phyloP scores from a whole-genome alignment of 2,329 filamentous ascomycete genomes.

The Cordyceps cicadae region DNA sequence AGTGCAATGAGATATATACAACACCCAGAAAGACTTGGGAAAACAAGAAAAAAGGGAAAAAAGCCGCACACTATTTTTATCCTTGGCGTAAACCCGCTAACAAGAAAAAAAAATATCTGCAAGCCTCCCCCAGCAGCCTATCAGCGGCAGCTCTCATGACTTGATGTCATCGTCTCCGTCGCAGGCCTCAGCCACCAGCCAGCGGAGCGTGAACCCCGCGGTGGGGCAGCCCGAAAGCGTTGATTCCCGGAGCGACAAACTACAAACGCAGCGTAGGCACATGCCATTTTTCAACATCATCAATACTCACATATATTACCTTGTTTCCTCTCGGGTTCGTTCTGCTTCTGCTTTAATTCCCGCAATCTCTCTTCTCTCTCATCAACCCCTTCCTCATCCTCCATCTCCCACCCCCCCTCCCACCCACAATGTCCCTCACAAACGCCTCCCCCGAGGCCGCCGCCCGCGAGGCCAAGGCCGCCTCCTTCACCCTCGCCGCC shows the following conservation, averaged over 20 bases:
- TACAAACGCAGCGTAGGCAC: no score
- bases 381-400: neutral
- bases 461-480: constrained; percentile 67
- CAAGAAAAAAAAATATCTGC: constrained; percentile 1
- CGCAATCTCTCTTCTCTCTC: neutral
- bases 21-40: no score
- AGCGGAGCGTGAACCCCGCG: constrained; percentile 10
- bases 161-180: constrained; percentile 9
- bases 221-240: neutral
- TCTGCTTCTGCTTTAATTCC: neutral
- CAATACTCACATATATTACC: neutral
- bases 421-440: constrained; percentile 71
- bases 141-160: neutral
- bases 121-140: constrained; percentile 4
- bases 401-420: no score
- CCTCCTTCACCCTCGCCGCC: constrained; percentile 75
- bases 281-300: neutral
- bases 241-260: neutral
- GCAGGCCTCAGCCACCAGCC: neutral
- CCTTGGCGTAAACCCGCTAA: neutral
- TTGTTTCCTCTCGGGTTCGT: neutral
- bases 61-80: neutral
- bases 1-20: neutral
- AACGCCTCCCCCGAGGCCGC: constrained; percentile 72
- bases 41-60: neutral